Conservation (phyloP, 169 alveolate genomes). For the Eimeria acervulina region DNA sequence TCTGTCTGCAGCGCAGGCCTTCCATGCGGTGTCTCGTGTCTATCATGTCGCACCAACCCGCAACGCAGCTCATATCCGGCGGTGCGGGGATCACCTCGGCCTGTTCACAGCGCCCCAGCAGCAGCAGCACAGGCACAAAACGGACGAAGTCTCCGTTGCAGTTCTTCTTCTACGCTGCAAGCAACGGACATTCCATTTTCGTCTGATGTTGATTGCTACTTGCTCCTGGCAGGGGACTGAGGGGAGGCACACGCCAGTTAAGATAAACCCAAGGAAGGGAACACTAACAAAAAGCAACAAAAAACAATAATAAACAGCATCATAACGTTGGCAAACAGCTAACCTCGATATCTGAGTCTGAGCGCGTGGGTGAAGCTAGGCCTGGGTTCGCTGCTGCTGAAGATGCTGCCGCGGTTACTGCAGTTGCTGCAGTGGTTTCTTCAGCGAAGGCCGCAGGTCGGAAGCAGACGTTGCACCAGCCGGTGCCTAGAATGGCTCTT, state of each 20-base stretch:
- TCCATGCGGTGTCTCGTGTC: conserved; percentile 83
- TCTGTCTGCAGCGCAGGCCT: conserved; percentile 80
- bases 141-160: neutral
- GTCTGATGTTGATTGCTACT: neutral
- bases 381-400: conserved; percentile 18
- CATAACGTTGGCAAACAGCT: neutral
- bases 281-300: neutral
- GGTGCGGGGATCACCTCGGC: conserved; percentile 55
- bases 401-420: neutral
- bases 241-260: neutral
- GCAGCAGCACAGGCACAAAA: neutral
- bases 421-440: conserved; percentile 6
- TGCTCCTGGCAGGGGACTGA: neutral
- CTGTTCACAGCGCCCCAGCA: neutral
- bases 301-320: neutral
- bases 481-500: conserved; percentile 74
- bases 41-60: conserved; percentile 79
- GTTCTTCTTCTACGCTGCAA: neutral
- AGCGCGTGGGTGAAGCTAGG: neutral
- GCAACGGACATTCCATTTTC: neutral
- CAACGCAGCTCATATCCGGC: conserved; percentile 77
- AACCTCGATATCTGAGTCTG: neutral
- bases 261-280: neutral
- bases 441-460: conserved; percentile 82
- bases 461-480: conserved; percentile 83